These are phyloP conservation scores for Aspergillus fructus DNA, from an alignment of 2,329 filamentous ascomycete genomes.

Conservation along the genomic window DNA sequence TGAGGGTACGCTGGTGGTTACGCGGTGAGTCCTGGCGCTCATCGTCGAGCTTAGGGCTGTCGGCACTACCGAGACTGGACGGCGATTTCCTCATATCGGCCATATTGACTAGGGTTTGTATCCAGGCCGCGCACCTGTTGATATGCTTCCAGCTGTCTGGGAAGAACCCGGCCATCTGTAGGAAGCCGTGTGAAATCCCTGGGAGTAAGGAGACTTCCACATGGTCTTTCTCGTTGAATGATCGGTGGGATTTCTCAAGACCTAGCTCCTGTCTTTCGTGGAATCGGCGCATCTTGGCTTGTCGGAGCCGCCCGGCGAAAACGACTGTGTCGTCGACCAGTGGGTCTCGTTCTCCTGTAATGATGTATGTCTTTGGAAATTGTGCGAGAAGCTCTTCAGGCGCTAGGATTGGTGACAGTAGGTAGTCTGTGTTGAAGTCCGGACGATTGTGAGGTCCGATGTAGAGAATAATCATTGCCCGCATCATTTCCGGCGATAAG, in stretches of 20 bases:
- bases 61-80: slow-evolving; percentile 13
- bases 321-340: slow-evolving; percentile 96
- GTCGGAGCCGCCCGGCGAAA: slow-evolving; percentile 83
- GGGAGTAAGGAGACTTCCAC: slow-evolving; percentile 83
- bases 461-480: slow-evolving; percentile 97
- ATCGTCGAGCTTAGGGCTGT: slow-evolving; percentile 10
- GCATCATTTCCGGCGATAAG: slow-evolving; percentile 96
- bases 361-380: slow-evolving; percentile 93
- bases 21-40: slow-evolving; percentile 16
- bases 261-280: slow-evolving; percentile 56
- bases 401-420: slow-evolving; percentile 84
- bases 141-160: slow-evolving; percentile 90
- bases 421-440: slow-evolving; percentile 87
- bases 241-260: slow-evolving; percentile 52
- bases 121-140: slow-evolving; percentile 75
- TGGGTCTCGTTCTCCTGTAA: slow-evolving; percentile 93
- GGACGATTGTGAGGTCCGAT: slow-evolving; percentile 91
- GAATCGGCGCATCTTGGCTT: slow-evolving; percentile 66
- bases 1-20: slow-evolving; percentile 49
- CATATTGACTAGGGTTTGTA: slow-evolving; percentile 67
- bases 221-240: slow-evolving; percentile 71
- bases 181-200: slow-evolving; percentile 87
- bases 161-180: slow-evolving; percentile 86
- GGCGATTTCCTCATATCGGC: slow-evolving; percentile 22
- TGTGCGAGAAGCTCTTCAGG: slow-evolving; percentile 77